A percentile compares a stretch with the other conserved stretches of the same genome.
phyloP scores from a whole-genome alignment of 805 yeast genomes.

The Candida vaughaniae region DNA sequence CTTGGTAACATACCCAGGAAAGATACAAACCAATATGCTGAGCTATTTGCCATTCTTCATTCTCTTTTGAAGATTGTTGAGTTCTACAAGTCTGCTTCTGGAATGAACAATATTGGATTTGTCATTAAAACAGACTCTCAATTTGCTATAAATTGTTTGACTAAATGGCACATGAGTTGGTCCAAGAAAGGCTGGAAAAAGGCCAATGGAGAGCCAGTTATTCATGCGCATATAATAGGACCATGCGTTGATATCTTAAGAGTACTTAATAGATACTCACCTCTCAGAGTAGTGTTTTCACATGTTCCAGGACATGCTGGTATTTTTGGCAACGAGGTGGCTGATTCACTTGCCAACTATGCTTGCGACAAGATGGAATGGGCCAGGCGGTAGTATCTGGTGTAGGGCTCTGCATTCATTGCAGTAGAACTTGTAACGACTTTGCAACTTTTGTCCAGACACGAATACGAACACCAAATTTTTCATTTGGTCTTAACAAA shows the following conservation, averaged over 20 bases:
- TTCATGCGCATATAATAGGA: conserved; percentile 52
- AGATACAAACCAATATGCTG: conserved; percentile 83
- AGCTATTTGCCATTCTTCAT: conserved; percentile 60
- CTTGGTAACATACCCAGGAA: neutral
- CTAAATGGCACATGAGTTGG: conserved; percentile 49
- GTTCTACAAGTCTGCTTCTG: neutral
- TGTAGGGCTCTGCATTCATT: too few relatives aligned
- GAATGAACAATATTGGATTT: too few relatives aligned
- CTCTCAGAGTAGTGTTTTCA: conserved; percentile 40
- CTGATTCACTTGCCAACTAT: conserved; percentile 70
- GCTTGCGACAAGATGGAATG: conserved; percentile 46
- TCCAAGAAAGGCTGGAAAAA: conserved; percentile 51
- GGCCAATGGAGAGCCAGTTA: conserved; percentile 44
- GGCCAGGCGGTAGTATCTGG: too few relatives aligned
- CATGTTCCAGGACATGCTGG: conserved; percentile 79
- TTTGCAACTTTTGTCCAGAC: too few relatives aligned
- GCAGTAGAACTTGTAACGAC: too few relatives aligned
- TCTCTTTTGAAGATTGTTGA: conserved; percentile 1
- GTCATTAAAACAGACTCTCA: conserved; percentile 68
- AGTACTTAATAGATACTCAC: conserved; percentile 30
- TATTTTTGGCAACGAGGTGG: conserved; percentile 67
- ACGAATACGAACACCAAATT: too few relatives aligned
- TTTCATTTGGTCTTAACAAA: too few relatives aligned
- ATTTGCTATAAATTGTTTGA: conserved; percentile 57
- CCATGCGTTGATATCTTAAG: conserved; percentile 31